Evolutionary conservation across 345 rosid genomes (phyloP), one percentile per base, ranked within the genome.

Genomic region (Lepidium sativum): DNA sequence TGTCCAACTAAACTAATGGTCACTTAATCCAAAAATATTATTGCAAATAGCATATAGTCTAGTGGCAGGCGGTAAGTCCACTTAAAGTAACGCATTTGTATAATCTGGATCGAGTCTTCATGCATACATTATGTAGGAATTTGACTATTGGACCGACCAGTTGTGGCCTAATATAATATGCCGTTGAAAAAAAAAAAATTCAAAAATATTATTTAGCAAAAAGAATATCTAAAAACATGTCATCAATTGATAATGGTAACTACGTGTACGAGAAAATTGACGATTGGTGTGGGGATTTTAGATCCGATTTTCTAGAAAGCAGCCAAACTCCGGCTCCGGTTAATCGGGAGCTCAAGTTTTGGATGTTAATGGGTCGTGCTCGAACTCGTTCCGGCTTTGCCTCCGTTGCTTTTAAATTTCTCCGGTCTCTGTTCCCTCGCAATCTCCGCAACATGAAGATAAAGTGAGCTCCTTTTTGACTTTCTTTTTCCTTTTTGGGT

Each of bases 271-370:
- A 23, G 57, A 76, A 67, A 27, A 45, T 27, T 27, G 51, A 45
- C 35, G 51, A 72, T 60, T 48, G 59, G 48, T 6, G 33, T 17
- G 1, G 2, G 3, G 2, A 6, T 44, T 41, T 18, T 35, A 78
- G 88, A 85, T 85, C 82, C 79, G 61, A 62, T 67, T 59, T 61
- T 20, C 14, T 8, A 48, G 54, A 76, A 65, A 65, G 73, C 70
- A 56, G 16, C 63, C 55, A 17, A 50, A 39, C 63, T 45, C 35
- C 34, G 41, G 54, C 62, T 77, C 57, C 66, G 41, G 27, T 70
- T 54, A 20, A 56, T 6, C 51, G 15, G 75, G 32, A 75, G 12
- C 52, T 59, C 43, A 21, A 29, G 11, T 51, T 58, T 63, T 65
- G 51, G 8, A 37, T 25, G 8, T 69, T 65, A 2, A 83, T 80